phyloP scores from a whole-genome alignment of 148 eudicot species.

The Diospyros lotus region DNA sequence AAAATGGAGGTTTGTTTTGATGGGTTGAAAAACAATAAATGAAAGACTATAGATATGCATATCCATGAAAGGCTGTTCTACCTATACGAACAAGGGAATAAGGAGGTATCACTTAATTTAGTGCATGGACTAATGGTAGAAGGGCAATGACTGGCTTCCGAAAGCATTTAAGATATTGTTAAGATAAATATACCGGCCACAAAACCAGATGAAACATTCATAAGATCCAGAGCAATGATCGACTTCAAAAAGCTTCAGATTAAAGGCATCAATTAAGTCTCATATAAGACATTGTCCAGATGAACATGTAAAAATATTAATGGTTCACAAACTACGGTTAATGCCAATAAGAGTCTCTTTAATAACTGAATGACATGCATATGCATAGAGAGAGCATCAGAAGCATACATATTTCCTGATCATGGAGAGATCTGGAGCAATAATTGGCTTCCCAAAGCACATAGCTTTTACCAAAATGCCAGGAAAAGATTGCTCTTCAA shows the following conservation, averaged over 20 bases:
- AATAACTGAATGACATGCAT: neutral
- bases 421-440: conserved; percentile 70
- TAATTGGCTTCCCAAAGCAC: conserved; percentile 74
- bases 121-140: neutral
- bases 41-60: neutral
- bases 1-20: neutral
- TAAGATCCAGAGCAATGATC: too few species aligned
- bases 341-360: neutral
- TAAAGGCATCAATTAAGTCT: too few species aligned
- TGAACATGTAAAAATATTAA: too few species aligned
- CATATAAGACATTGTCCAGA: too few species aligned
- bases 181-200: too few species aligned
- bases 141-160: too few species aligned
- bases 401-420: conserved; percentile 70
- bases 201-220: too few species aligned
- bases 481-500: conserved; percentile 80
- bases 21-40: neutral
- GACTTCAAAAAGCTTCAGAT: too few species aligned
- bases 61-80: neutral
- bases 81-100: neutral
- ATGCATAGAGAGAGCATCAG: conserved; percentile 4
- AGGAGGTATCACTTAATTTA: neutral
- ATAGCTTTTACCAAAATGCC: conserved; percentile 71
- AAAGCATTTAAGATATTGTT: too few species aligned
- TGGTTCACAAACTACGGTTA: neutral